Base-by-base conservation (phyloP, 2,329 filamentous ascomycete genomes). In the Dactylellina sp. region DNA sequence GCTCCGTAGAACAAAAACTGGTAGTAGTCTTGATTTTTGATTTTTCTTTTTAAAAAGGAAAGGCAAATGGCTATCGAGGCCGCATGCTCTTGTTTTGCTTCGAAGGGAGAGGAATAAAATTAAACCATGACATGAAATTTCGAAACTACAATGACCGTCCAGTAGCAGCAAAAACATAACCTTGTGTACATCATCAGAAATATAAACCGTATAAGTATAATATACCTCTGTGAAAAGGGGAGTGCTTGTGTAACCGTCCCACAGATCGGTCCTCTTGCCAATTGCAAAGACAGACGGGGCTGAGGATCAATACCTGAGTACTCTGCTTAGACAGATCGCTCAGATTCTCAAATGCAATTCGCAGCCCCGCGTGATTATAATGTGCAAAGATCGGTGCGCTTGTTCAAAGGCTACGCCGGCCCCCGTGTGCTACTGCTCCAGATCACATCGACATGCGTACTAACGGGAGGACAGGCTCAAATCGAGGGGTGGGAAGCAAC, bases 361-460 rank as follows among this genome's bases (percentile, higher is more conserved):
- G 12, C 40, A 39, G 39, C 24, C 18, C 16, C 44, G 37, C 46
- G 56, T 61, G 46, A 16, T 32, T 49, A 22, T 14, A 16, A 22
- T 5, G 37, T 14, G 22, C 44, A 24, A 18, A 18, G 7, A 24
- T 5, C 4, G 4, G 9, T 9, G 28, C 28, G 28, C 28, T 5
- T 32, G 28, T 32, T 32, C 28, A 32, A 5, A 32, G 28, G 9
- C 28, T 32, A 40, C 32, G 24, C 24, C 25, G n/a, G 32, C 16
- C 42, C 52, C 53, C 40, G 28, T 60, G 60, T 62, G 39, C 37
- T 46, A 72, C 59, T 32, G 22, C 42, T 55, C 53, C 35, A 64
- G 53, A 65, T 72, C 60, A 61, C 39, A 72, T 72, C 60, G 35
- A 20, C 20, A 59, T 72, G 53, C 25, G 46, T 32, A 55, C 47